Conservation (phyloP, 164 flowering plant species). For the Cinnamomum chago region DNA sequence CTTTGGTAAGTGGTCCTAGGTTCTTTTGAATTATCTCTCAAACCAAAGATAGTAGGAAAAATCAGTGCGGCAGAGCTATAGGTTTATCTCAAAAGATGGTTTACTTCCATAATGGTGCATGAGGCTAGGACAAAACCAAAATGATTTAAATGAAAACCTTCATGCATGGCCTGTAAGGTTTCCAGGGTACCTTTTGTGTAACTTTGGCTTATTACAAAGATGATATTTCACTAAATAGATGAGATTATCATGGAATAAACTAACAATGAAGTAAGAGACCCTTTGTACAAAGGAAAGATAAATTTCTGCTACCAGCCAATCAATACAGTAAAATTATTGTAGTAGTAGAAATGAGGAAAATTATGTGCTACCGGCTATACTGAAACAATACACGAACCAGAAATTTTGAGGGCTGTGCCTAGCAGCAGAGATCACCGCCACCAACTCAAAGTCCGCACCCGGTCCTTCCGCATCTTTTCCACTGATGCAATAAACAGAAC, state of each 20-base stretch:
- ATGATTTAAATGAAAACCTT: not conserved
- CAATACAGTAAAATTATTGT: not conserved
- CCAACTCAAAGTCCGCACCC: conserved; percentile 83
- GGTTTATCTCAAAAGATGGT: not conserved
- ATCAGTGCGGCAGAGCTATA: not conserved
- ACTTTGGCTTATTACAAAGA: not conserved
- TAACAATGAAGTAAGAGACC: not conserved
- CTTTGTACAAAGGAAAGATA: not conserved
- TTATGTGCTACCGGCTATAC: not conserved
- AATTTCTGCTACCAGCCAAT: not conserved
- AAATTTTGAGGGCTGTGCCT: conserved; percentile 91
- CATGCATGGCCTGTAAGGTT: not conserved
- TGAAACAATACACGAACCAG: conserved; percentile 48
- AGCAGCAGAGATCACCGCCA: conserved; percentile 77
- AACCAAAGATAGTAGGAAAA: not conserved
- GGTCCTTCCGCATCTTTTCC: conserved; percentile 93
- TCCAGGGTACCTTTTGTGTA: not conserved
- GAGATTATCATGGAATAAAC: not conserved
- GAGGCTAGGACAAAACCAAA: not conserved
- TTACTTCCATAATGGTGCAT: not conserved
- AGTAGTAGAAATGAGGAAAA: not conserved
- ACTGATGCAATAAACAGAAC: conserved; percentile 69
- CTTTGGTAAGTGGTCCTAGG: not conserved
- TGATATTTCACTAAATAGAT: not conserved
- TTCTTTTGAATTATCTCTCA: not conserved